Percentiles rank a stretch among this genome's conserved stretches.
phyloP scores from a whole-genome alignment of 371 early-diverging fungal species.

The Phascolomyces articulosus region DNA sequence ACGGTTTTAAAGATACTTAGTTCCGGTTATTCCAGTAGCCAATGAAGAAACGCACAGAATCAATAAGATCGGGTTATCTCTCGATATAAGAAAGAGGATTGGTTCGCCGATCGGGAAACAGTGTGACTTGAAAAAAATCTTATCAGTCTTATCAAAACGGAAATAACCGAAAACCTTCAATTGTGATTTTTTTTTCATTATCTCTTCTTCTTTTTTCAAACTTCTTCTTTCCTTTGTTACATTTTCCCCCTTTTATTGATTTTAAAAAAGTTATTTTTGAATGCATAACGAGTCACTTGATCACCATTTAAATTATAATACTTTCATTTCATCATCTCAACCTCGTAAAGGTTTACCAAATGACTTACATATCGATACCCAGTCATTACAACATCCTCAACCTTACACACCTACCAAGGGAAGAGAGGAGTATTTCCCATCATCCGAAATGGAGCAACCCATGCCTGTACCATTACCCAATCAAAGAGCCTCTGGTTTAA shows the following conservation, averaged over 20 bases:
- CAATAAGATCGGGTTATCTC: no score
- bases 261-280: not conserved
- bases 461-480: conserved; percentile 5
- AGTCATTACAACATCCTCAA: not conserved
- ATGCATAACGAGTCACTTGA: not conserved
- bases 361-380: conserved; percentile 2
- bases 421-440: not conserved
- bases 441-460: not conserved
- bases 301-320: not conserved
- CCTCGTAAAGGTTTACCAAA: not conserved
- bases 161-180: not conserved
- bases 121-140: conserved; percentile 1
- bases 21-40: no score
- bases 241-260: no score
- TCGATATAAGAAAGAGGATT: not conserved
- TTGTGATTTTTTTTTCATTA: not conserved
- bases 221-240: not conserved
- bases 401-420: not conserved
- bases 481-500: not conserved
- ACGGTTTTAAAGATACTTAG: no score
- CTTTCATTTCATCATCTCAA: not conserved
- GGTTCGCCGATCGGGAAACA: not conserved
- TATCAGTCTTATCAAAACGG: not conserved
- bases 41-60: no score
- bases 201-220: not conserved